Base-by-base conservation (phyloP, 352 stramenopile genomes). In the Phytophthora syringae region DNA sequence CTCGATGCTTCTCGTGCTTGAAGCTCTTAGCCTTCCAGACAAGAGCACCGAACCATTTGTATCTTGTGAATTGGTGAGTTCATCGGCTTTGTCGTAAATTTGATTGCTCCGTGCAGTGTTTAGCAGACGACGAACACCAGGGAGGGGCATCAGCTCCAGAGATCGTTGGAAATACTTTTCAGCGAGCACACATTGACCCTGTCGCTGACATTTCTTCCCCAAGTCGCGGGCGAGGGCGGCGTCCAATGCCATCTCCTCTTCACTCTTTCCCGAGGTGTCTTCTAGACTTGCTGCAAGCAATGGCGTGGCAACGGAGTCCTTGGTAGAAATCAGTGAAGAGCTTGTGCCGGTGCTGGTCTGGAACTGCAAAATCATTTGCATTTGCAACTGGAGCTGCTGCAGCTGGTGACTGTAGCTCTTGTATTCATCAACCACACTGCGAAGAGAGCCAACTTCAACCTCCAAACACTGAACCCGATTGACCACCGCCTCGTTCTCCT, bases 141-240 rank as follows among this genome's bases (percentile, higher is more conserved):
- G 82, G 3, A 93, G 62, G 0, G 73, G 60, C 37, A 88, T 77
- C 13, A 89, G 49, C 39, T 83, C 70, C 16, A 92, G 51, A 5
- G 84, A 93, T 25, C 67, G 70, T 32, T 77, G 71, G 45, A 93
- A 90, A 58, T 90, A 90, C 40, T 77, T 76, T 44, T 84, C 69
- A 3, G 82, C 81, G 1, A 88, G 43, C 0, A 63, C 60, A 21
- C 70, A 76, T 42, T 89, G 70, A 25, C 69, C 62, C 42, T 84
- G 66, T 15, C 82, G 79, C 45, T 70, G 67, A 59, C 71, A 85
- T 39, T 87, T 88, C 37, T 79, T 85, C 9, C 82, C 84, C 18
- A 93, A 55, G 61, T 93, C 82, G 32, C 82, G 67, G 2, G 79
- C 79, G 2, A 93, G 55, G 16, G 74, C 84, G 7, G 82, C 82